A percentile compares a stretch with the other conserved stretches of the same genome.
These are phyloP conservation scores for Candida sanyaensis DNA, from an alignment of 1,139 yeast species.

Conservation along the genomic window DNA sequence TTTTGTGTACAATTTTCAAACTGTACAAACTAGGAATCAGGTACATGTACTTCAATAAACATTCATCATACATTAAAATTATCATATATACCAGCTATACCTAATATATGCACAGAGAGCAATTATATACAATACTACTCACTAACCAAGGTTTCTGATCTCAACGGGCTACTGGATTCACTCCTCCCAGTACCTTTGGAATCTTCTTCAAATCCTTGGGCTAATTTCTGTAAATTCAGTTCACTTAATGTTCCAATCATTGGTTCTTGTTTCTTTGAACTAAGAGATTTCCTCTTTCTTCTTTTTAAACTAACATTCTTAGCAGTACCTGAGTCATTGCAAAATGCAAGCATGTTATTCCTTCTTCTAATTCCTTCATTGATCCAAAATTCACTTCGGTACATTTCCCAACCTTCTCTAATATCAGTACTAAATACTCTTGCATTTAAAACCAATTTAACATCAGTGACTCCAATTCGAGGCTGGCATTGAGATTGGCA, in stretches of 20 bases:
- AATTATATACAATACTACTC: not conserved
- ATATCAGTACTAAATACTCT: constrained; percentile 80
- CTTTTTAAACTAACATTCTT: constrained; percentile 27
- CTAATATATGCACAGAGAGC: not conserved
- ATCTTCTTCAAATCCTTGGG: constrained; percentile 9
- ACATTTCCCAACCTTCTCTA: constrained; percentile 94
- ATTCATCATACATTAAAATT: not conserved
- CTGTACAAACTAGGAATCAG: not conserved
- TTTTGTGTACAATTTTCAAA: not conserved
- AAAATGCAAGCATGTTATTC: constrained; percentile 40
- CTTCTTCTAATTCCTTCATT: constrained; percentile 77
- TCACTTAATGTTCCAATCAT: constrained; percentile 24
- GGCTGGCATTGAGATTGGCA: constrained; percentile 52
- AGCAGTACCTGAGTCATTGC: constrained; percentile 16
- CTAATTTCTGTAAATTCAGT: constrained; percentile 26
- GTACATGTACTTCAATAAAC: not conserved
- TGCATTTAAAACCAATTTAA: constrained; percentile 77
- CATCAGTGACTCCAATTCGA: constrained; percentile 47
- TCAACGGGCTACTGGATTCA: constrained; percentile 7
- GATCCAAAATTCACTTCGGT: constrained; percentile 91
- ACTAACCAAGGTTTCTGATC: constrained; percentile 7
- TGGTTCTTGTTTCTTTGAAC: constrained; percentile 18
- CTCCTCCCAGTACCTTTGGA: not conserved
- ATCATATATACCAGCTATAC: not conserved
- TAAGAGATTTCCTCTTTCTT: constrained; percentile 32